Evolutionary conservation across 1,139 yeast genomes (phyloP), one percentile per base, ranked within the genome.

Genomic region (Candida pseudocylindracea): DNA sequence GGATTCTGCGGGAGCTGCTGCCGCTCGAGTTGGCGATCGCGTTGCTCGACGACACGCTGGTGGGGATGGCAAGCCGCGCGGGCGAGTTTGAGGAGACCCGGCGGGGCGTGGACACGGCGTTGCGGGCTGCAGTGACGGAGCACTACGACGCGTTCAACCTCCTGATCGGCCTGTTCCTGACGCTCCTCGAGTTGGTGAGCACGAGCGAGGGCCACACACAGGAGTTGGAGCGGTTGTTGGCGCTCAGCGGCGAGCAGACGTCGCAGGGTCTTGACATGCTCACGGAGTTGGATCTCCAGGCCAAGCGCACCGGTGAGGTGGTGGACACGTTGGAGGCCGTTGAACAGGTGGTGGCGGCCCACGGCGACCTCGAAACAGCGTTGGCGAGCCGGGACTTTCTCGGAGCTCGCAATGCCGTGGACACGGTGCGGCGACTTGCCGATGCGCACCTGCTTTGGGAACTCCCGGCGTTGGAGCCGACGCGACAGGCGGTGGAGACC

Each of bases 101-200:
- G 36, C 55, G 55, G 11, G 56, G 66, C 37, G 71, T 85, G 10
- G 68, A 70, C 26, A 49, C 50, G 26, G 67, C 72, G 12, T 55
- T 85, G 33, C 64, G 75, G 38, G 53, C 55, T 27, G 83, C 85
- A 4, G 95, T 83, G 20, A 74, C 72, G 41, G 79, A 78, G 35
- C 75, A 85, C 46, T 78, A 76, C 48, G 91, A 80, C 47, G 72
- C 80, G 2, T 85, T 85, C 54, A 83, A 80, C 48, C 72, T 72
- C 39, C 72, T 83, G 38, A 43, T 49, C 26, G 51, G 53, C 8
- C 46, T 48, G 38, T 49, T 46, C 37, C 52, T 48, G 32, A 39
- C 40, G 35, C 37, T 42, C 13, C 63, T 73, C 8, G 59, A 65
- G 32, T 56, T 71, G 2, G 55, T 79, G 26, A 52, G 63, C 15